Conservation (phyloP, 2,329 filamentous ascomycete genomes). For the Triangularia setosa region DNA sequence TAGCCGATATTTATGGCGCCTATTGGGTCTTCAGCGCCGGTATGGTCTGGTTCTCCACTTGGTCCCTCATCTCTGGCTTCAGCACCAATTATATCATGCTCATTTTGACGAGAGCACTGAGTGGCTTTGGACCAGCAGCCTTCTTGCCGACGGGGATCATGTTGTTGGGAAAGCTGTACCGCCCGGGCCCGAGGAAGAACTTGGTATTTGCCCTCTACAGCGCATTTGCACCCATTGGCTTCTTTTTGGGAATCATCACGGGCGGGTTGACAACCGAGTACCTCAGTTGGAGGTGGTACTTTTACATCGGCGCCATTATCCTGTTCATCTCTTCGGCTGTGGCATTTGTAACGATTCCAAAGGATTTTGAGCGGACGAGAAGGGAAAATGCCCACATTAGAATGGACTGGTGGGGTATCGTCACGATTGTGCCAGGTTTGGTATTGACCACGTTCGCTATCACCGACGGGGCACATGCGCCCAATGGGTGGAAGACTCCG, state of each 20-base stretch:
- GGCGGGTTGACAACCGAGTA: slow-evolving; percentile 60
- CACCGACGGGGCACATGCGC: slow-evolving; percentile 67
- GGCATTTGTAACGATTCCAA: slow-evolving; percentile 39
- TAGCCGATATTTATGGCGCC: slow-evolving; percentile 61
- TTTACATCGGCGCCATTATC: slow-evolving; percentile 56
- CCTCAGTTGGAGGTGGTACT: slow-evolving; percentile 64
- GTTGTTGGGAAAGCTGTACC: slow-evolving; percentile 64
- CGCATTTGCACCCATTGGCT: slow-evolving; percentile 53
- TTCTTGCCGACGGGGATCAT: slow-evolving; percentile 67
- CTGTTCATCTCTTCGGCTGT: slow-evolving; percentile 46
- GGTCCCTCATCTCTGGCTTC: slow-evolving; percentile 68
- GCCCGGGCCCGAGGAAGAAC: slow-evolving; percentile 69
- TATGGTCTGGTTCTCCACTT: slow-evolving; percentile 61
- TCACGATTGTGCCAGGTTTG: slow-evolving; percentile 60
- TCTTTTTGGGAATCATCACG: slow-evolving; percentile 63
- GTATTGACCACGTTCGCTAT: slow-evolving; percentile 71
- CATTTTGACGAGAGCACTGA: slow-evolving; percentile 68
- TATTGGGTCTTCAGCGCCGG: slow-evolving; percentile 58
- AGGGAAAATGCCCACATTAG: slow-evolving; percentile 25
- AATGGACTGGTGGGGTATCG: slow-evolving; percentile 68
- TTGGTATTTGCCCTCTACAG: slow-evolving; percentile 59
- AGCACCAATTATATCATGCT: slow-evolving; percentile 65
- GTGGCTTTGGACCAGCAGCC: slow-evolving; percentile 69
- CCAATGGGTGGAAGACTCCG: slow-evolving; percentile 66
- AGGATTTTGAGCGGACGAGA: slow-evolving; percentile 27